These are phyloP conservation scores for Knufia fluminis DNA, from an alignment of 2,329 filamentous ascomycete species.

Conservation along the genomic window DNA sequence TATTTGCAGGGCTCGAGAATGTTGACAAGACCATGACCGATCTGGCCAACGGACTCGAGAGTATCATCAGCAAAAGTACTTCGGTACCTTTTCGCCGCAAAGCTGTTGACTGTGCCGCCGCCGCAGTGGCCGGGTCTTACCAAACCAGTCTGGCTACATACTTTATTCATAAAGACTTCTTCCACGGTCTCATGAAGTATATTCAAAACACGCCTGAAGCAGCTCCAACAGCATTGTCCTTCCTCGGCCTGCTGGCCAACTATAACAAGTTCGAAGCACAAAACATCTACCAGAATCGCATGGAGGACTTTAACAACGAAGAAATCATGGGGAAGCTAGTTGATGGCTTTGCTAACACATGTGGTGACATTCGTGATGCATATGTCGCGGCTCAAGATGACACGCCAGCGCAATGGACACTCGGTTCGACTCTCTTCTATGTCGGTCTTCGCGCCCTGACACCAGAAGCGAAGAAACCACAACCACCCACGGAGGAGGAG, in stretches of 20 bases:
- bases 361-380: slow-evolving; percentile 56
- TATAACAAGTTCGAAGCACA: slow-evolving; percentile 99
- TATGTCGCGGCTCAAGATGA: slow-evolving; percentile 88
- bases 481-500: slow-evolving; percentile 60
- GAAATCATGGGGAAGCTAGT: slow-evolving; percentile 74
- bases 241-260: slow-evolving; percentile 82
- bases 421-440: slow-evolving; percentile 71
- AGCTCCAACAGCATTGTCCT: slow-evolving; percentile 65
- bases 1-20: slow-evolving; percentile 80
- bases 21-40: slow-evolving; percentile 82
- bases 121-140: slow-evolving; percentile 86
- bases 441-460: slow-evolving; percentile 73
- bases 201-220: slow-evolving; percentile 51
- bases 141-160: slow-evolving; percentile 91
- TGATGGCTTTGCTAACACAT: slow-evolving; percentile 63
- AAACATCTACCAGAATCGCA: slow-evolving; percentile 83
- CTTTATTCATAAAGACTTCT: slow-evolving; percentile 87
- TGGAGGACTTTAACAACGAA: slow-evolving; percentile 95
- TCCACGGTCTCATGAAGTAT: slow-evolving; percentile 79
- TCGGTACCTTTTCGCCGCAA: slow-evolving; percentile 65
- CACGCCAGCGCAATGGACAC: slow-evolving; percentile 77
- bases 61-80: slow-evolving; percentile 68
- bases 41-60: slow-evolving; percentile 73
- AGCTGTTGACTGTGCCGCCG: slow-evolving; percentile 70
- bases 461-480: slow-evolving; percentile 54